A percentile compares a stretch with the other conserved stretches of the same genome.
phyloP scores from a whole-genome alignment of 306 rosid genomes.

The Acacia melanoxylon region DNA sequence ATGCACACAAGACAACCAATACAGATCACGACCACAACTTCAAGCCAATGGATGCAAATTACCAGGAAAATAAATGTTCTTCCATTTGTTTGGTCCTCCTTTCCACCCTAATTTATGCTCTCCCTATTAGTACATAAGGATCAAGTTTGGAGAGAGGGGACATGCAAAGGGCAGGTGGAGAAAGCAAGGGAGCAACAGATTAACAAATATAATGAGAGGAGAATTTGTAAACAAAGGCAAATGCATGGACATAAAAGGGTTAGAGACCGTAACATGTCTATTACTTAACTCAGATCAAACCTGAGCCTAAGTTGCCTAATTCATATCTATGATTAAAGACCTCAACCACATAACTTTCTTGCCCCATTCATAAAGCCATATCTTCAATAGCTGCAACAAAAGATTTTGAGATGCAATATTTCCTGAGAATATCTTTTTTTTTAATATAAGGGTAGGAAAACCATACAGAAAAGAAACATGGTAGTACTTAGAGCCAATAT shows the following conservation, averaged over 20 bases:
- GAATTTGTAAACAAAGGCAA: not conserved
- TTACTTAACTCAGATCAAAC: not conserved
- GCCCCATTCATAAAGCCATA: not conserved
- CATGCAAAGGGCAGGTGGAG: not conserved
- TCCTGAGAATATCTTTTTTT: not conserved
- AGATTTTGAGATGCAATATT: constrained; percentile 11
- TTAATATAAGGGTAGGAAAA: not conserved
- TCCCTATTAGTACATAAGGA: not conserved
- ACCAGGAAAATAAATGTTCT: not conserved
- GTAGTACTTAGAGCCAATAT: not conserved
- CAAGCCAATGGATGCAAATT: not conserved
- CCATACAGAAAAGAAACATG: not conserved
- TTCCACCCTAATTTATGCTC: not conserved
- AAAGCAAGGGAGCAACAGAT: not conserved
- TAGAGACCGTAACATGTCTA: not conserved
- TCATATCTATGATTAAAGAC: not conserved
- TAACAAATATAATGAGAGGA: not conserved
- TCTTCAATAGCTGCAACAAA: not conserved
- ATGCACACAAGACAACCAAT: not conserved
- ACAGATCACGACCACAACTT: not conserved
- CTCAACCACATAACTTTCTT: not conserved
- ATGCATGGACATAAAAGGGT: not conserved
- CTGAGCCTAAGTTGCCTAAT: not conserved
- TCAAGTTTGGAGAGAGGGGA: not conserved
- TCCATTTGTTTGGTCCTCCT: not conserved